Conservation (phyloP, 140 eudicot species). For the Ambrosia hybrid region DNA sequence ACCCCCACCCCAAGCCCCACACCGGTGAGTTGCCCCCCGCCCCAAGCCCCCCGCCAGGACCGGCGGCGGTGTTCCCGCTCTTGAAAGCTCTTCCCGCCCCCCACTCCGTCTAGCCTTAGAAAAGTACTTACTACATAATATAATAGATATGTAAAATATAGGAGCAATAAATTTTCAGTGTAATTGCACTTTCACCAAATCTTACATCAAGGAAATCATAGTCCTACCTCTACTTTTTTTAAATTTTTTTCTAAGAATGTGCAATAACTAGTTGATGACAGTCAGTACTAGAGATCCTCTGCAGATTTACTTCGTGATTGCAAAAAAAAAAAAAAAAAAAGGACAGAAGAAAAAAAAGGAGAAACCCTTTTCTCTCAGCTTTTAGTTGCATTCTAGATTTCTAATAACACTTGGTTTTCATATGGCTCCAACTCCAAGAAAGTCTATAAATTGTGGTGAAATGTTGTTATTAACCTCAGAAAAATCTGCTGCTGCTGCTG, state of each 20-base stretch:
- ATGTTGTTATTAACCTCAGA: slow-evolving; percentile 21
- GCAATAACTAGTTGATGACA: slow-evolving; percentile 22
- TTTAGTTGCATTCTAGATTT: slow-evolving; percentile 12
- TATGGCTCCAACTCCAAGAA: slow-evolving; percentile 93
- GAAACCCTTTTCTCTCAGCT: slow-evolving; percentile 13
- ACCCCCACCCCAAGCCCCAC: too few relatives aligned
- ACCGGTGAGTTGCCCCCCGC: too few relatives aligned
- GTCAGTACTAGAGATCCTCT: slow-evolving; percentile 33
- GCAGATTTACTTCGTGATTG: slow-evolving; percentile 26
- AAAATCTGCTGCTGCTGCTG: slow-evolving; percentile 12
- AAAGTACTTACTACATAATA: not conserved
- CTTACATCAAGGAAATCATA: slow-evolving; percentile 11
- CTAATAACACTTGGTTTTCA: slow-evolving; percentile 31
- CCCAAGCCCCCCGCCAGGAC: too few relatives aligned
- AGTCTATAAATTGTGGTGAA: slow-evolving; percentile 82
- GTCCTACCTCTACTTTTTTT: not conserved
- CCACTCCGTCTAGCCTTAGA: too few relatives aligned
- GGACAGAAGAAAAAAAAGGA: not conserved
- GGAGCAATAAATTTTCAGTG: slow-evolving; percentile 12
- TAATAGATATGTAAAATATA: slow-evolving; percentile 2
- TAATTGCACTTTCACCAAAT: slow-evolving; percentile 22
- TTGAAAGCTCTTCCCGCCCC: too few relatives aligned
- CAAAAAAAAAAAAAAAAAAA: not conserved
- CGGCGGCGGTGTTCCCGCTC: too few relatives aligned
- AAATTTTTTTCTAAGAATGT: not conserved